These are phyloP conservation scores for Anisogramma anomala DNA, from an alignment of 2,329 filamentous ascomycete genomes.

Conservation along the genomic window DNA sequence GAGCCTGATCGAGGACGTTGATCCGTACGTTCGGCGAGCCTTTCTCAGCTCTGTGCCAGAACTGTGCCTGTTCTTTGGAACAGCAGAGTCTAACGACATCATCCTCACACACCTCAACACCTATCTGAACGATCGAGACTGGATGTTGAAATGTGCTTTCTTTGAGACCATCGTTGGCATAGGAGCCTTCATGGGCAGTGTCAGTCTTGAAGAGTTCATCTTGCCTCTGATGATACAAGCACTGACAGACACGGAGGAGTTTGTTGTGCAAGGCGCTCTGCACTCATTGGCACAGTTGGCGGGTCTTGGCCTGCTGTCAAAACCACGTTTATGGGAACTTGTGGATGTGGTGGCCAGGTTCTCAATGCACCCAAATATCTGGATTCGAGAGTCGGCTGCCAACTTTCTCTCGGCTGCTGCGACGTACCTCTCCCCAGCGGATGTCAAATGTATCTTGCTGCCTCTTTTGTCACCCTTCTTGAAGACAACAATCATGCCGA, in stretches of 20 bases:
- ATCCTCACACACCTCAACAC: conserved; percentile 92
- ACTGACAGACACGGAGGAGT: conserved; percentile 83
- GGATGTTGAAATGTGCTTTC: conserved; percentile 92
- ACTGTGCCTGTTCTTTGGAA: conserved; percentile 89
- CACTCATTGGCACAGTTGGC: conserved; percentile 83
- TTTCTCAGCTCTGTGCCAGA: conserved; percentile 87
- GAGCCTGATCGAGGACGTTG: conserved; percentile 72
- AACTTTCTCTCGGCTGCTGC: conserved; percentile 72
- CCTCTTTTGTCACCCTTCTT: conserved; percentile 75
- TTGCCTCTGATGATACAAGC: conserved; percentile 92
- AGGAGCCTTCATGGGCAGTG: conserved; percentile 77
- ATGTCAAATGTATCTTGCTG: conserved; percentile 70
- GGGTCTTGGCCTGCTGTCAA: conserved; percentile 74
- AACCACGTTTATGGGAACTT: conserved; percentile 76
- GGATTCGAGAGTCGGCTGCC: conserved; percentile 83
- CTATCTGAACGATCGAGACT: conserved; percentile 91
- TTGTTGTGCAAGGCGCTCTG: conserved; percentile 82
- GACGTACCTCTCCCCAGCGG: conserved; percentile 64
- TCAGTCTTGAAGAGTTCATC: conserved; percentile 87
- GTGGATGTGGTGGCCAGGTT: conserved; percentile 75
- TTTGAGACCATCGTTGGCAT: conserved; percentile 94
- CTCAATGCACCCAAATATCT: conserved; percentile 85
- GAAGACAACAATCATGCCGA: conserved; percentile 54
- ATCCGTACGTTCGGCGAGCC: conserved; percentile 76
- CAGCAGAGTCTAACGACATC: conserved; percentile 87